phyloP scores from a whole-genome alignment of 2,329 filamentous ascomycete species.

The Canariomyces notabilis region DNA sequence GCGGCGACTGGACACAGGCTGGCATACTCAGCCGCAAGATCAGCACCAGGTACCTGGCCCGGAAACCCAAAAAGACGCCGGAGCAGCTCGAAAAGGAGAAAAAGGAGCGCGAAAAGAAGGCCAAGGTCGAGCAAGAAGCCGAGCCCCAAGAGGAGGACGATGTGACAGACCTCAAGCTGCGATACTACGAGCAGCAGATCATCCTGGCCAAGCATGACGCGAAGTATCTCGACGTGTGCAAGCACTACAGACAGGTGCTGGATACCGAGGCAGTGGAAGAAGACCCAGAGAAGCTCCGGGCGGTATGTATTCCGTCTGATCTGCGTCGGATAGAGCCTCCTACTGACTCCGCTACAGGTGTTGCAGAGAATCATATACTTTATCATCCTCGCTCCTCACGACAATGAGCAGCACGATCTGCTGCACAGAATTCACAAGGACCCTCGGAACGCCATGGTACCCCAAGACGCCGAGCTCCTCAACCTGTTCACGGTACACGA shows the following conservation, averaged over 20 bases:
- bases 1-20: slow-evolving; percentile 92
- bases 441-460: slow-evolving; percentile 69
- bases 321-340: not conserved
- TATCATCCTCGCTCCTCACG: slow-evolving; percentile 90
- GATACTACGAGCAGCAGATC: slow-evolving; percentile 97
- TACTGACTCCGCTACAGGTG: slow-evolving; percentile 48
- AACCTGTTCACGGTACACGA: slow-evolving; percentile 94
- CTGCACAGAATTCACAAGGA: slow-evolving; percentile 90
- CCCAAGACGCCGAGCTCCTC: slow-evolving; percentile 77
- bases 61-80: slow-evolving; percentile 83
- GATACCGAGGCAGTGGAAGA: slow-evolving; percentile 95
- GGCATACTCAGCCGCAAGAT: slow-evolving; percentile 94
- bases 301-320: slow-evolving; percentile 52
- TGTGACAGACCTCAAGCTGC: slow-evolving; percentile 91
- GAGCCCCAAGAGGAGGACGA: slow-evolving; percentile 77
- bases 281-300: slow-evolving; percentile 77
- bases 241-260: slow-evolving; percentile 93
- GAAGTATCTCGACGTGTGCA: slow-evolving; percentile 97
- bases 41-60: slow-evolving; percentile 84
- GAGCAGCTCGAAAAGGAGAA: slow-evolving; percentile 88
- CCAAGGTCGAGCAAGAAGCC: slow-evolving; percentile 68
- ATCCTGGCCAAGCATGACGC: slow-evolving; percentile 91
- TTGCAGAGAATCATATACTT: slow-evolving; percentile 97
- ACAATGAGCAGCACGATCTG: slow-evolving; percentile 97
- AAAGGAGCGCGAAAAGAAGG: slow-evolving; percentile 80